These are phyloP conservation scores for Backusella morwellensis DNA, from an alignment of 192 early-diverging fungal genomes.

Conservation along the genomic window DNA sequence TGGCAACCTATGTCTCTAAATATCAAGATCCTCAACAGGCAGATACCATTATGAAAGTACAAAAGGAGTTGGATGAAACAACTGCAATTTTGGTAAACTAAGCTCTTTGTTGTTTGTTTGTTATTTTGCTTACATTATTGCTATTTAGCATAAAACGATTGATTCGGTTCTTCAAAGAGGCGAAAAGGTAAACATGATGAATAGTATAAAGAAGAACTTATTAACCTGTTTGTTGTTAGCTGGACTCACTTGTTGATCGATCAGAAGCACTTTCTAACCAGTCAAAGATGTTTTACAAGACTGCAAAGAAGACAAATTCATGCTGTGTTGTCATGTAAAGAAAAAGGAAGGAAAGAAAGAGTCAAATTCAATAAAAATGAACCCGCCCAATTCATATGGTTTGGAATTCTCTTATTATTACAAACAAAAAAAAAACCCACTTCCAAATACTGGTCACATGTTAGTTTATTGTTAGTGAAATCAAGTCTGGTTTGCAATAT, in stretches of 20 bases:
- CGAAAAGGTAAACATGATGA: conserved; percentile 51
- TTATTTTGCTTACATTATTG: background rate
- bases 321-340: conserved; percentile 64
- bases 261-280: conserved; percentile 84
- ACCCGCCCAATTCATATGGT: too few species aligned
- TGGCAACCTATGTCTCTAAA: conserved; percentile 68
- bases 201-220: background rate
- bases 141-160: conserved; percentile 83
- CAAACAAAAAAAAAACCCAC: background rate
- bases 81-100: conserved; percentile 78
- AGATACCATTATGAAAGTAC: conserved; percentile 91
- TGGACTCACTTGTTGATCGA: conserved; percentile 83
- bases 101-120: too few species aligned
- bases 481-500: background rate
- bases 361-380: too few species aligned
- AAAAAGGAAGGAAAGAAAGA: too few species aligned
- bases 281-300: conserved; percentile 96
- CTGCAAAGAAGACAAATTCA: conserved; percentile 84
- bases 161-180: conserved; percentile 85
- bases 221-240: conserved; percentile 20
- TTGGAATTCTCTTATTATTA: too few species aligned
- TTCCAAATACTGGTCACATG: background rate
- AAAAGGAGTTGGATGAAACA: conserved; percentile 96
- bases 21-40: conserved; percentile 92
- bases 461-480: background rate